Base-by-base conservation (phyloP, 768 basidiomycete species). In the Hypholoma sublateritium region DNA sequence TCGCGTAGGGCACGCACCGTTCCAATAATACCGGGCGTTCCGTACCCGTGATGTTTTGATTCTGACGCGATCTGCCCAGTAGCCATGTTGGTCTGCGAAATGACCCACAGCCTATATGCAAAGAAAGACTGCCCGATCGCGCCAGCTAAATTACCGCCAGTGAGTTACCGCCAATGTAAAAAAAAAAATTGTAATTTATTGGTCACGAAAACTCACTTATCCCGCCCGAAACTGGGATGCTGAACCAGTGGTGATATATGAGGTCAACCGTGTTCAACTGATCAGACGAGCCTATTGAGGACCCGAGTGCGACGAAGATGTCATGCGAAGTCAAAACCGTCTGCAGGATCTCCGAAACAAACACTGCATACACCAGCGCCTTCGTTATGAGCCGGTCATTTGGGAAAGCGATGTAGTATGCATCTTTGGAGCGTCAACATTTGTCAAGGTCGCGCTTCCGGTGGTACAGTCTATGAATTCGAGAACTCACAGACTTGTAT, bases 51-150 rank as follows among this genome's bases (percentile, higher is more conserved):
- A 5, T 2, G 65, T 59, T 25, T 46, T 28, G 12, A 48, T 47
- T 43, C 56, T 17, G 37, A 24, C 16, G 24, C 14, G 4, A 56
- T 39, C 22, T 49, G 35, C n/a, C 45, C 35, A 22, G 22, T n/a
- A 3, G n/a, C 32, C 8, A 44, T 8, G 24, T 34, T 41, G 5
- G 5, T 48, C 22, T 49, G 34, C 13, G 72, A 61, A 47, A 73
- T 60, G 43, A 55, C 60, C 61, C 63, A 64, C 37, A 72, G 63
- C 1, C 72, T 62, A 55, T 68, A 70, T 3, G 70, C 70, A 44
- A 72, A 73, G 59, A 70, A 72, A 9, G 65, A 22, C 48, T 73
- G 70, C 4, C 66, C 70, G 19, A 70, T 64, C n/a, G 63, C 63
- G 5, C 69, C 65, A 9, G 67, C 72, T 73, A 41, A 42, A n/a